phyloP scores from a whole-genome alignment of 2,329 filamentous ascomycete species.

The Cryphonectria nitschkei region DNA sequence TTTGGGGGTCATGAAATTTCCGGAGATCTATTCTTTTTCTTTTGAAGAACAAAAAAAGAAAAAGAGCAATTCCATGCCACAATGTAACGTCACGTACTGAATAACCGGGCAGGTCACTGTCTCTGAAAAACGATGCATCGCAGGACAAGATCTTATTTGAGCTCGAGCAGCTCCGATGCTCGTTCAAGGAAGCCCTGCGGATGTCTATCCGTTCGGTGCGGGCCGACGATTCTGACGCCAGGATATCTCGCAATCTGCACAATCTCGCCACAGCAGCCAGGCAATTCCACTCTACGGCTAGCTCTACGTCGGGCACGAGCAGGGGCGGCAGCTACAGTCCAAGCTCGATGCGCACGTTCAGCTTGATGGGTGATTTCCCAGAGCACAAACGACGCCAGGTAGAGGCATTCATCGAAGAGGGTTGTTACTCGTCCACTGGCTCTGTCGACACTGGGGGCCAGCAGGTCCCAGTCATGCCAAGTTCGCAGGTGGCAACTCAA shows the following conservation, averaged over 20 bases:
- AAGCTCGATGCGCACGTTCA: conserved; percentile 17
- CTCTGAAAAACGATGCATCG: conserved; percentile 30
- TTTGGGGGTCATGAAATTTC: not conserved
- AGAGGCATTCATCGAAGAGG: conserved; percentile 27
- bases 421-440: not conserved
- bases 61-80: too few species aligned
- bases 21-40: too few species aligned
- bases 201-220: conserved; percentile 27
- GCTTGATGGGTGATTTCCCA: conserved; percentile 29
- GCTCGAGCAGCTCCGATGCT: conserved; percentile 30
- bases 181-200: conserved; percentile 32
- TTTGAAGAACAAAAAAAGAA: not conserved
- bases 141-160: conserved; percentile 31
- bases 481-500: not conserved
- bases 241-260: conserved; percentile 31
- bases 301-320: conserved; percentile 32
- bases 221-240: conserved; percentile 24
- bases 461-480: not conserved
- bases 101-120: conserved; percentile 25
- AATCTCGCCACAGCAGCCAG: conserved; percentile 33
- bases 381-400: conserved; percentile 29
- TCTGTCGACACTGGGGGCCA: not conserved
- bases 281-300: conserved; percentile 34
- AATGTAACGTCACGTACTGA: not conserved
- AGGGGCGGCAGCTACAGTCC: conserved; percentile 21